Evolutionary conservation across 2,329 filamentous ascomycete species (phyloP), one percentile per base, ranked within the genome.

Genomic region (Trichoderma citrinoviride): DNA sequence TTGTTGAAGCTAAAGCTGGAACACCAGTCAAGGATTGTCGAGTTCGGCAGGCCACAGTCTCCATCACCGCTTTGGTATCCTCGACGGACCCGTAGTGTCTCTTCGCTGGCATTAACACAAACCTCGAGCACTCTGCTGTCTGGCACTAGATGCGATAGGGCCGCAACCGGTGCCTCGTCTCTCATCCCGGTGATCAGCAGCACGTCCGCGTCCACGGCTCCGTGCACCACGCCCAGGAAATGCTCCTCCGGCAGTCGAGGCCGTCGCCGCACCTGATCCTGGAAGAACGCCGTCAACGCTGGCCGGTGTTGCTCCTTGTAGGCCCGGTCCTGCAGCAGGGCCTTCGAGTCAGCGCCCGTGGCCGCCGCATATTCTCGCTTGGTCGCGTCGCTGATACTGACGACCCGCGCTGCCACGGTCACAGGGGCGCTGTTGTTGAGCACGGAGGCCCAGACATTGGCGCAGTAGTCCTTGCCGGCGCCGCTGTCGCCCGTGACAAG

Each of bases 121-220:
- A 89, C 74, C 40, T 89, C 86, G 53, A 89, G 40, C 19, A 89
- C 65, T 67, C 77, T 83, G 66, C 76, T 82, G 1, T 78, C 72
- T 55, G 85, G 79, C 12, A 87, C 81, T 25, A 87, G 70, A 75
- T 83, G 81, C n/a, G 82, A 83, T 0, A 86, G 81, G 14, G 67
- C 47, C 66, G 83, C 76, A 12, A 88, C 78, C 0, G 86, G 87
- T 5, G 85, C 81, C 54, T 83, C 75, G 55, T 90, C 87, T 77
- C 85, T 82, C 82, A 88, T 84, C 0, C 86, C 86, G 0, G 86
- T 89, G 68, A 90, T 83, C 0, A 89, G 65, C 49, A 89, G 73
- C 54, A 88, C 83, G 64, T 87, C 82, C 2, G 79, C 75, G 71
- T 79, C 78, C 56, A 12, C 67, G 6, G 78, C 76, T 14, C 67